Evolutionary conservation across 163 green algal genomes (phyloP).

Genomic region (Coccomyxa subellipsoidea): DNA sequence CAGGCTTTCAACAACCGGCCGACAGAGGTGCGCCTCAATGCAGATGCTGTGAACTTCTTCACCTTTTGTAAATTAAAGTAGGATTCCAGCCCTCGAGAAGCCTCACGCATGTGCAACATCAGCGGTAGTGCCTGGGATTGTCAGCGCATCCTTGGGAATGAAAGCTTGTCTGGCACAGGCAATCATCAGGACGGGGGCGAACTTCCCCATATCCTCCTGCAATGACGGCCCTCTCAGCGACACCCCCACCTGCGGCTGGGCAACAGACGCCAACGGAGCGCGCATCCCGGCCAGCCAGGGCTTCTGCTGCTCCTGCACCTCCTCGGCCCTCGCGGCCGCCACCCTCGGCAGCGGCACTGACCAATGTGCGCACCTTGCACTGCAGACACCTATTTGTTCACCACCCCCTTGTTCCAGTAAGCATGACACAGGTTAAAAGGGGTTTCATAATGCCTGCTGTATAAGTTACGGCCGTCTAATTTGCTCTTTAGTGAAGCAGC

Average conservation of each 20-base stretch:
- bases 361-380: conserved; percentile 31
- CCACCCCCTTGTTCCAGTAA: too few relatives aligned
- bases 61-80: conserved; percentile 42
- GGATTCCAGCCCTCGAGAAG: too few relatives aligned
- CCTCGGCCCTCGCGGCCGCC: conserved; percentile 42
- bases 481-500: too few relatives aligned
- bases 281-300: conserved; percentile 74
- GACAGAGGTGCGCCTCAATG: conserved; percentile 48
- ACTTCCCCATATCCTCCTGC: conserved; percentile 20
- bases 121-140: too few relatives aligned
- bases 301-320: conserved; percentile 80
- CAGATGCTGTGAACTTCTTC: conserved; percentile 19
- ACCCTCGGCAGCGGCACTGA: conserved; percentile 50
- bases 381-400: too few relatives aligned
- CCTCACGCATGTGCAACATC: too few relatives aligned
- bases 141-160: neutral
- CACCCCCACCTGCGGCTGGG: conserved; percentile 79
- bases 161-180: neutral
- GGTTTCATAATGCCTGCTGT: too few relatives aligned
- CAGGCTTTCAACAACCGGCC: conserved; percentile 77
- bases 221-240: conserved; percentile 47
- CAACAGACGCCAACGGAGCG: conserved; percentile 29
- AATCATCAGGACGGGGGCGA: conserved; percentile 22
- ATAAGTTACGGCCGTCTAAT: too few relatives aligned
- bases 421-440: too few relatives aligned